Percentiles rank a stretch among this genome's conserved stretches.
Evolutionary conservation across 2,329 filamentous ascomycete species (phyloP).

Genomic region (Botryotinia globosa): DNA sequence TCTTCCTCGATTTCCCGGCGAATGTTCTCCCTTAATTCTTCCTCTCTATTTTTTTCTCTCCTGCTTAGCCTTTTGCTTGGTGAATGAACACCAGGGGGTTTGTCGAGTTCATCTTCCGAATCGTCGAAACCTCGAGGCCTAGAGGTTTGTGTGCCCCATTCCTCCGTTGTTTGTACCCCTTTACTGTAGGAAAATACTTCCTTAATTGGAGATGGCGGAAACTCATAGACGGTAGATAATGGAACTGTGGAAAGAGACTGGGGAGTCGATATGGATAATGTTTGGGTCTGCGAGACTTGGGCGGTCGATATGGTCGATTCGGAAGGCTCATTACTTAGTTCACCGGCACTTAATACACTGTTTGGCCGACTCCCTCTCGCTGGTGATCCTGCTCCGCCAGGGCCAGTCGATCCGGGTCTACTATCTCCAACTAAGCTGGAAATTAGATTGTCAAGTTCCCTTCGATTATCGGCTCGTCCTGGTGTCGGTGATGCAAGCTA

Average conservation of each 20-base stretch:
- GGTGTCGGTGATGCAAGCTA: conserved; percentile 70
- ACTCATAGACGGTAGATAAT: conserved; percentile 77
- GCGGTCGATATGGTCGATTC: conserved; percentile 52
- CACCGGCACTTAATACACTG: conserved; percentile 78
- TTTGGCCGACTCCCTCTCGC: conserved; percentile 75
- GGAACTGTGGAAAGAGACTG: conserved; percentile 74
- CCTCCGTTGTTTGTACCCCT: conserved; percentile 84
- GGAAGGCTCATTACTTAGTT: conserved; percentile 72
- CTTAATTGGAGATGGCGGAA: conserved; percentile 68
- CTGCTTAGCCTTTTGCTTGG: conserved; percentile 74
- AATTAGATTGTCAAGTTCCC: conserved; percentile 82
- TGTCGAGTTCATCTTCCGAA: conserved; percentile 62
- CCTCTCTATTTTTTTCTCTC: conserved; percentile 77
- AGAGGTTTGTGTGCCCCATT: conserved; percentile 57
- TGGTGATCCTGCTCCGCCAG: conserved; percentile 63
- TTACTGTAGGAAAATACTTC: conserved; percentile 97
- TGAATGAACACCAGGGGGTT: conserved; percentile 52
- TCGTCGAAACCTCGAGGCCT: conserved; percentile 55
- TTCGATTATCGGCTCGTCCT: conserved; percentile 63
- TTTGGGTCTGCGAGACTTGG: conserved; percentile 40
- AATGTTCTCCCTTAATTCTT: conserved; percentile 82
- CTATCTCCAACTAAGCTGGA: conserved; percentile 68
- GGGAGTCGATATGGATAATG: conserved; percentile 42
- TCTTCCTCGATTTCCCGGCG: conserved; percentile 92
- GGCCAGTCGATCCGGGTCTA: conserved; percentile 65